phyloP scores from a whole-genome alignment of 1,284 basidiomycete species.

The Leccinum pachyderme region DNA sequence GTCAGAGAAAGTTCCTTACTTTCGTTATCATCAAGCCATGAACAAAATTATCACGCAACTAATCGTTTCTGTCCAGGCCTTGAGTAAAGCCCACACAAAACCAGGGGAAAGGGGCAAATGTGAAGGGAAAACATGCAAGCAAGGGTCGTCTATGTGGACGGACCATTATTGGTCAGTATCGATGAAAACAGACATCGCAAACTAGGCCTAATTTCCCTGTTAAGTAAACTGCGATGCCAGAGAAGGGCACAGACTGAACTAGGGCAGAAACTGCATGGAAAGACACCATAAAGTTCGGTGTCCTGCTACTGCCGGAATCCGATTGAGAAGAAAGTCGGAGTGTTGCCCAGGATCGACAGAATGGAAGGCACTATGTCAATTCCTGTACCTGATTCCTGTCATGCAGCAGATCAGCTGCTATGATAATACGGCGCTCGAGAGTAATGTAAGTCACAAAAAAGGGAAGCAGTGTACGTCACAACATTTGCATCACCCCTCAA shows the following conservation, averaged over 20 bases:
- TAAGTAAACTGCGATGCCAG: not conserved
- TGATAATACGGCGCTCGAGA: not conserved
- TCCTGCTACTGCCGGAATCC: not conserved
- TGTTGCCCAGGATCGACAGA: not conserved
- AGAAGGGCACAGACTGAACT: not conserved
- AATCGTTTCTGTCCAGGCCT: not conserved
- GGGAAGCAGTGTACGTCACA: constrained; percentile 9
- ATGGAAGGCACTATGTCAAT: not conserved
- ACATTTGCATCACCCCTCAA: constrained; percentile 28
- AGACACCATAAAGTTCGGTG: not conserved
- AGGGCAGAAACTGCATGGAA: not conserved
- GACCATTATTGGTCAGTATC: not conserved
- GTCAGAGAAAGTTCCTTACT: not conserved
- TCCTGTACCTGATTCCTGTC: not conserved
- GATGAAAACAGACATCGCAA: not conserved
- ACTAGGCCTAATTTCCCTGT: not conserved
- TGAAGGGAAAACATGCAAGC: too few species aligned
- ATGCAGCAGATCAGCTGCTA: not conserved
- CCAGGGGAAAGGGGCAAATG: not conserved
- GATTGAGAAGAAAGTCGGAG: not conserved
- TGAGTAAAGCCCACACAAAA: not conserved
- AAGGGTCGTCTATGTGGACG: not conserved
- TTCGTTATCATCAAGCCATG: not conserved
- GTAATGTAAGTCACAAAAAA: not conserved
- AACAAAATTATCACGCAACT: not conserved